phyloP scores from a whole-genome alignment of 2,329 filamentous ascomycete species.

The Paecilomyces niveus region DNA sequence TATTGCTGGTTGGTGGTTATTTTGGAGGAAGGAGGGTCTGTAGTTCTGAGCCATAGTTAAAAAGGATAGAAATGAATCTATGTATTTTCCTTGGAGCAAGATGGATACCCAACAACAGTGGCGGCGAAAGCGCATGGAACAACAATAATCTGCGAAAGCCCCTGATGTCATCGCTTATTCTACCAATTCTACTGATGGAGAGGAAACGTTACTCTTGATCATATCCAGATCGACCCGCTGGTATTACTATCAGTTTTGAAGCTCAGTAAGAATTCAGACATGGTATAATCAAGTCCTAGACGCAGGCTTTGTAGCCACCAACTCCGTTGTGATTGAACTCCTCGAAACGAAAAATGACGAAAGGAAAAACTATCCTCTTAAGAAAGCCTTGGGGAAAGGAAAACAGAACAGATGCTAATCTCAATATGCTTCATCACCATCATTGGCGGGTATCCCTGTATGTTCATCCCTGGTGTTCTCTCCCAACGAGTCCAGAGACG shows the following conservation, averaged over 20 bases:
- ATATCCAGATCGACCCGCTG: not conserved
- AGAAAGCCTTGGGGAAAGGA: not conserved
- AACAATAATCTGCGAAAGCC: no score
- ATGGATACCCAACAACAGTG: no score
- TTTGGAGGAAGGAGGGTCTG: no score
- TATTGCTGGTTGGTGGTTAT: conserved; percentile 8
- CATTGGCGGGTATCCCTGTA: not conserved
- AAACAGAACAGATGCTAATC: not conserved
- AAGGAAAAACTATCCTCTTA: not conserved
- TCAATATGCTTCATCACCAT: not conserved
- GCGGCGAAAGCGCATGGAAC: no score
- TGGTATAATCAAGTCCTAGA: not conserved
- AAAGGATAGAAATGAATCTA: no score
- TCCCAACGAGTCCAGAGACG: not conserved
- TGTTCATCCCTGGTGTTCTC: not conserved
- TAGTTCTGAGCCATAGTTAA: no score
- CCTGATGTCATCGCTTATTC: no score
- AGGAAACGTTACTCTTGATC: not conserved
- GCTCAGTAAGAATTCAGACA: not conserved
- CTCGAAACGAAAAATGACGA: not conserved
- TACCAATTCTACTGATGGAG: not conserved
- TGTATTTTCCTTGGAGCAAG: no score
- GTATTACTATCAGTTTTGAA: not conserved
- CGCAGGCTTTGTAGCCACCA: not conserved
- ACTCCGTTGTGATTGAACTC: not conserved